Evolutionary conservation across 352 stramenopile genomes (phyloP), one percentile per base, ranked within the genome.

Genomic region (Aphanomyces astaci): DNA sequence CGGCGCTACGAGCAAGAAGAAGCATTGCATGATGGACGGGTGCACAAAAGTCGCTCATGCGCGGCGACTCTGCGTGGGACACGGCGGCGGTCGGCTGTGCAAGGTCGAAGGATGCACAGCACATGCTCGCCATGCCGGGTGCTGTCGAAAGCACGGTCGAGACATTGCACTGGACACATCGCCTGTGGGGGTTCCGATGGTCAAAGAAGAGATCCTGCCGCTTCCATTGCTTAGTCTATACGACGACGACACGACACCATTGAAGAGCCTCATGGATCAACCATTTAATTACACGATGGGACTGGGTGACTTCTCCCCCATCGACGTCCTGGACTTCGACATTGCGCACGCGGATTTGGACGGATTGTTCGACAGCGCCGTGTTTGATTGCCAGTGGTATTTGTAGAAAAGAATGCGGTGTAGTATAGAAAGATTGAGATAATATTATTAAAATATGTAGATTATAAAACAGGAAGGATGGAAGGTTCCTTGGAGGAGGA

Each of bases 51-150:
- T 68, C 13, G 39, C 39, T 27, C 62, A 68, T 11, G 32, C 32
- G 4, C 49, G 49, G 10, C 32, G 33, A 2, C 24, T 68, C 7
- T 68, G 62, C 31, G 49, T 68, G 28, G 39, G 40, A n/a, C 62
- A 68, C 30, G 62, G 62, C 33, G 62, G 62, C 0, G 39, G 62
- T 22, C 31, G 39, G 15, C 11, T 59, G 9, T 68, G 62, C 46
- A 51, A 68, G 25, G n/a, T 52, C 10, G 33, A 68, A 56, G 62
- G 39, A n/a, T 68, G 62, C 33, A 52, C 62, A 9, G 49, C 62
- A 17, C 62, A 45, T 68, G 62, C 62, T 13, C 62, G 62, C 11
- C 33, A 52, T 33, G 62, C n/a, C 45, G 62, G 62, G 15, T 68
- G 28, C 62, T 68, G 62, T 45, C 51, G 51, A 9, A 59, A 59